Conservation (phyloP, 495 filamentous ascomycete species). For the Hypoxylon lenormandii region DNA sequence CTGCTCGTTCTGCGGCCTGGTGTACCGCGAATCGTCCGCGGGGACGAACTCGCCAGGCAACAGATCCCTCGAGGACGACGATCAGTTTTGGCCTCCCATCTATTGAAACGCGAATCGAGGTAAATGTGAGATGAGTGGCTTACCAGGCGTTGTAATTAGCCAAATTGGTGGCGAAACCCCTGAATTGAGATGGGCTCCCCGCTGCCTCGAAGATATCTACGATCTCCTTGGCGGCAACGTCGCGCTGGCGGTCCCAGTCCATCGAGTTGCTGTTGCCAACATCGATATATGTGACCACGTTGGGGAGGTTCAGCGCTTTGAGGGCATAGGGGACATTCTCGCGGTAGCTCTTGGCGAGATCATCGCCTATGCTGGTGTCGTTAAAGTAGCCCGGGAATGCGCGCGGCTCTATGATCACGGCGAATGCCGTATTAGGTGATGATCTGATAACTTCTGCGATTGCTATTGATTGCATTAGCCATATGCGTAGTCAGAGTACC, state of each 20-base stretch:
- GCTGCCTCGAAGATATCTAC: slow-evolving; percentile 68
- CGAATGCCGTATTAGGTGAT: slow-evolving; percentile 55
- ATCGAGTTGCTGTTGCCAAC: slow-evolving; percentile 74
- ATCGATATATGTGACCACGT: slow-evolving; percentile 76
- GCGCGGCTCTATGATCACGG: slow-evolving; percentile 69
- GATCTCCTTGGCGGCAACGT: slow-evolving; percentile 61
- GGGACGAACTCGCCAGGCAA: slow-evolving; percentile 68
- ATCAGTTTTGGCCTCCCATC: neutral
- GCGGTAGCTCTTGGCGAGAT: slow-evolving; percentile 65
- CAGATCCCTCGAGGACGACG: slow-evolving; percentile 29
- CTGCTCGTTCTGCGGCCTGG: slow-evolving; percentile 67
- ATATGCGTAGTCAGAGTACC: neutral
- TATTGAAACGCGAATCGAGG: neutral
- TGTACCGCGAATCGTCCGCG: slow-evolving; percentile 51
- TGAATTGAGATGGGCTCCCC: slow-evolving; percentile 66
- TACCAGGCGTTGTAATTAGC: slow-evolving; percentile 72
- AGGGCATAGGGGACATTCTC: slow-evolving; percentile 71
- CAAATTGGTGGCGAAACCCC: slow-evolving; percentile 74
- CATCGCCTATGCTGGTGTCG: slow-evolving; percentile 62
- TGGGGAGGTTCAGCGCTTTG: slow-evolving; percentile 68
- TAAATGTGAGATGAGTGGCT: neutral
- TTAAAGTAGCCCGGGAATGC: slow-evolving; percentile 70
- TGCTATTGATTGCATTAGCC: slow-evolving; percentile 45
- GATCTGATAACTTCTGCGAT: slow-evolving; percentile 59
- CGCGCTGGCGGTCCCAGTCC: slow-evolving; percentile 63